Evolutionary conservation across 306 rosid genomes (phyloP), one percentile per base, ranked within the genome.

Genomic region (Elaeagnus macrophylla): DNA sequence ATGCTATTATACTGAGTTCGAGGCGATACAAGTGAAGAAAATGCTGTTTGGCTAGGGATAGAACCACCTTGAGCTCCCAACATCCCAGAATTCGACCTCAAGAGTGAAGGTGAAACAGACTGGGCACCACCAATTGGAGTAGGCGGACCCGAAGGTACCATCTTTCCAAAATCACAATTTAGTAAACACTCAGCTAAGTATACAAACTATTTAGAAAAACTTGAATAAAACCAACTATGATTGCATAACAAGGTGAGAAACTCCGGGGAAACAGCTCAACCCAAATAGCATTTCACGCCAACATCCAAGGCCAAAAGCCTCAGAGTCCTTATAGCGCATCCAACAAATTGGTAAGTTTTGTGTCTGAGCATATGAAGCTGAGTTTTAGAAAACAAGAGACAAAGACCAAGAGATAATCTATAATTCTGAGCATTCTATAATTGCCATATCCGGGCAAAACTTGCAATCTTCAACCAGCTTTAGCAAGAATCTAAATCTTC

Each of bases 101-200:
- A 64, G 53, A 86, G 85, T 7, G 95, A 81, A 36, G 95, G 78
- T 0, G 90, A 50, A 48, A 90, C 86, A 63, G 97, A 86, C 71
- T 83, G 97, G 71, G 81, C 63, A 69, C 94, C 82, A 62, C 95
- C 91, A 59, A 90, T 86, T 11, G 81, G 88, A 54, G 88, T 76
- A 70, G 95, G 80, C 52, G 88, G 88, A 83, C 95, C 97, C 41
- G 94, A 85, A 52, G 90, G 88, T 46, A 78, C 91, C 97, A 90
- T 90, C 72, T 61, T 77, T 70, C 59, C 67, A 67, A 55, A 59
- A 54, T 49, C 43, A 68, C 39, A 53, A 72, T 62, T 61, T 68
- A 69, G 53, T 25, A 25, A 25, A 57, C 76, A 55, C 76, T 66
- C 70, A 38, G 71, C 48, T 40, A 68, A 67, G 67, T 68, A 73